These are phyloP conservation scores for Pyrenophora tritici-repentis DNA, from an alignment of 2,329 filamentous ascomycete species.

Conservation along the genomic window DNA sequence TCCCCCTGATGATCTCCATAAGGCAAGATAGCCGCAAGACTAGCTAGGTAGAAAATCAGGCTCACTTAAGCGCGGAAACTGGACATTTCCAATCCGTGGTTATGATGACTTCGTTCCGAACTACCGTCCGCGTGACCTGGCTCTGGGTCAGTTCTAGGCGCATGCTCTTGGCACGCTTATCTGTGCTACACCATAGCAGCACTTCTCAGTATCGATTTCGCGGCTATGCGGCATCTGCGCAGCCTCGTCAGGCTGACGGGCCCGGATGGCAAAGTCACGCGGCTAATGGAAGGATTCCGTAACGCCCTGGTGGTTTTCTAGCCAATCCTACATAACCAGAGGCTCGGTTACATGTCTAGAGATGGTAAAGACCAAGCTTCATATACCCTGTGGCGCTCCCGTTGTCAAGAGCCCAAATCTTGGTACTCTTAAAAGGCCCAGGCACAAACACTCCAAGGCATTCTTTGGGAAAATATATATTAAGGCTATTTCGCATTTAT, in stretches of 20 bases:
- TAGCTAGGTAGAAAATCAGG: no score
- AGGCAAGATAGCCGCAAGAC: no score
- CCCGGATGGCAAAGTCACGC: neutral
- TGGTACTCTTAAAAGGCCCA: constrained; percentile 2
- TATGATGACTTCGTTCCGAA: no score
- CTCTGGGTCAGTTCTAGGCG: neutral
- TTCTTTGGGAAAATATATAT: neutral
- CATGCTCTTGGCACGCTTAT: neutral
- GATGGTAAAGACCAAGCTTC: constrained; percentile 4
- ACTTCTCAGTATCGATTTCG: neutral
- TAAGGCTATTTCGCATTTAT: neutral
- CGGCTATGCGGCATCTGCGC: constrained; percentile 1
- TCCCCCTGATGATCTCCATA: no score
- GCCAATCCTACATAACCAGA: constrained; percentile 2
- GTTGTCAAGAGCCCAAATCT: constrained; percentile 1
- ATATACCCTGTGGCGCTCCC: constrained; percentile 1
- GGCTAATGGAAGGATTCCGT: neutral
- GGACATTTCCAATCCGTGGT: no score
- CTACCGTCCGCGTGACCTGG: no score
- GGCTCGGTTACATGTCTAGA: neutral
- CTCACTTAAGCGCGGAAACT: no score
- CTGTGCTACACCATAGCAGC: neutral
- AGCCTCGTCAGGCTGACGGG: constrained; percentile 2
- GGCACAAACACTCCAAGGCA: neutral
- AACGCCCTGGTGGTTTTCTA: neutral